Percentiles rank a stretch among this genome's conserved stretches.
phyloP scores from a whole-genome alignment of 1,284 basidiomycete species.

The Trichosporon coremiiforme region DNA sequence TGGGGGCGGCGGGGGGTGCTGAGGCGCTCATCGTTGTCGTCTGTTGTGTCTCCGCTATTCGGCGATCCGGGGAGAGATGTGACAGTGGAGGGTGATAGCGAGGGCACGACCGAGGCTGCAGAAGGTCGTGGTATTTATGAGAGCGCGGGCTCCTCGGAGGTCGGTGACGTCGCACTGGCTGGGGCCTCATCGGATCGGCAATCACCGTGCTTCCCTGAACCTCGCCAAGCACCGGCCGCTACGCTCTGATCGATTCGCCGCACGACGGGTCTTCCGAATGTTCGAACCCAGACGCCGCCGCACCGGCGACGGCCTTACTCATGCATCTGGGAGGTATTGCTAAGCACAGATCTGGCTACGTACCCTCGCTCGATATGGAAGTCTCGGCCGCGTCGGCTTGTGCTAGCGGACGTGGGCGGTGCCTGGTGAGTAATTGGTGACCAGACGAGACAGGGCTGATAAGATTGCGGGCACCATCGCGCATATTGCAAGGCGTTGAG shows the following conservation, averaged over 20 bases:
- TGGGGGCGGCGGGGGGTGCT: not conserved
- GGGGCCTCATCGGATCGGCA: not conserved
- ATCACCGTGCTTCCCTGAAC: not conserved
- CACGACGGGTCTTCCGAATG: constrained; percentile 8
- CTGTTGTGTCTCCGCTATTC: too few relatives aligned
- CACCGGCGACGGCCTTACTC: not conserved
- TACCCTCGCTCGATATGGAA: not conserved
- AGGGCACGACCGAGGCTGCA: too few relatives aligned
- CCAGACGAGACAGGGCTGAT: not conserved
- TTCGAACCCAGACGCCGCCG: not conserved
- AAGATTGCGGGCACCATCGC: not conserved
- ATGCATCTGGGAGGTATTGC: not conserved
- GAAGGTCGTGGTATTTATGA: not conserved
- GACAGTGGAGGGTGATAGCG: too few relatives aligned
- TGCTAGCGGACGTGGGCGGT: too few relatives aligned
- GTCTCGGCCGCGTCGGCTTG: not conserved
- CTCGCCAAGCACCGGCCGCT: not conserved
- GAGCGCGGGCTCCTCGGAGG: not conserved
- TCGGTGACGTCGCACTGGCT: not conserved
- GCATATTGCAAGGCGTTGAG: not conserved
- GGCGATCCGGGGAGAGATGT: too few relatives aligned
- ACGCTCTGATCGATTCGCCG: not conserved
- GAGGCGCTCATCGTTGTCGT: not conserved
- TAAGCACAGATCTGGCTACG: not conserved
- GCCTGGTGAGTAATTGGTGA: not conserved